These are phyloP conservation scores for Erythrobasidium hasegawianum DNA, from an alignment of 1,284 basidiomycete genomes.

Conservation along the genomic window DNA sequence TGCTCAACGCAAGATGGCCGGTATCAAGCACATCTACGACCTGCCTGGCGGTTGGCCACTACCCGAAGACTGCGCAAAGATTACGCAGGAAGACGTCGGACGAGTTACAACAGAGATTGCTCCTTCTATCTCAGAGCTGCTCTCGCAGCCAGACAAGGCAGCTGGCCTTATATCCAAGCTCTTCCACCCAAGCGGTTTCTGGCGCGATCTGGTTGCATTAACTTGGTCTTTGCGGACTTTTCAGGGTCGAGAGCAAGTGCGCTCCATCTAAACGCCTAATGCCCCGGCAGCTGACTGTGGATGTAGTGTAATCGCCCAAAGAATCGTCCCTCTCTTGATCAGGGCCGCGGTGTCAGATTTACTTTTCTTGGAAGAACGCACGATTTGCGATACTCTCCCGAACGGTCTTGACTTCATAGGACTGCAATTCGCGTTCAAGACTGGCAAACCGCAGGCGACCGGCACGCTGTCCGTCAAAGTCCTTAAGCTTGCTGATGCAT, in stretches of 20 bases:
- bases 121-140: background rate
- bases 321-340: constrained; percentile 1
- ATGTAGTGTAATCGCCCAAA: constrained; percentile 5
- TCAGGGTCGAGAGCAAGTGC: constrained; percentile 9
- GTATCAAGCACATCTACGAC: background rate
- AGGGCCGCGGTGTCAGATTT: constrained; percentile 3
- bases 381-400: constrained; percentile 1
- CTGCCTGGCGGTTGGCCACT: background rate
- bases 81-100: background rate
- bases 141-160: background rate
- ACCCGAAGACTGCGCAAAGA: background rate
- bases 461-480: constrained; percentile 19
- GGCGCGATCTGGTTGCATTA: constrained; percentile 17
- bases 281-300: background rate
- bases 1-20: too few relatives aligned
- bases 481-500: constrained; percentile 10
- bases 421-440: constrained; percentile 8
- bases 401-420: constrained; percentile 13
- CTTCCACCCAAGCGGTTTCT: constrained; percentile 24
- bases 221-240: constrained; percentile 27
- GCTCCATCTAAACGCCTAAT: background rate
- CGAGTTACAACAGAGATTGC: background rate
- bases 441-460: background rate
- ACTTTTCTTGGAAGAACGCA: background rate
- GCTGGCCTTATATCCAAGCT: background rate